phyloP scores from a whole-genome alignment of 2,329 filamentous ascomycete genomes.

The Calonectria fujianensis region DNA sequence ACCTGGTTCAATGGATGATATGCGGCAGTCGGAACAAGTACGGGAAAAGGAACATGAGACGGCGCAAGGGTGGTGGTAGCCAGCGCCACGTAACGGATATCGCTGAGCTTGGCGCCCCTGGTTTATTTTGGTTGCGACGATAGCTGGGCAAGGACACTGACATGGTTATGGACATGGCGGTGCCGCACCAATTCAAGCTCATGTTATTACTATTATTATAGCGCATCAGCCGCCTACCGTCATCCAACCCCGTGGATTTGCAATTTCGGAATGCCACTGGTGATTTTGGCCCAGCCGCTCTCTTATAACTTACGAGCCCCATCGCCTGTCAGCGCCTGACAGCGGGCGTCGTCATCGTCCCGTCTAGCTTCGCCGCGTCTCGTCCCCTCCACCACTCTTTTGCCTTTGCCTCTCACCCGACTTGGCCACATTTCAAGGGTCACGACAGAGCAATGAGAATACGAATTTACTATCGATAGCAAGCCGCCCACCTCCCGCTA shows the following conservation, averaged over 20 bases:
- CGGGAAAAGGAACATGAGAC: constrained; percentile 33
- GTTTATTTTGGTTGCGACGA: constrained; percentile 30
- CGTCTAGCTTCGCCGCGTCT: constrained; percentile 7
- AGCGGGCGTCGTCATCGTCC: constrained; percentile 35
- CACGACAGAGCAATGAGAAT: constrained; percentile 49
- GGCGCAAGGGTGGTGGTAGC: constrained; percentile 6
- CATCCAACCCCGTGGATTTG: constrained; percentile 8
- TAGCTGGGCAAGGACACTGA: constrained; percentile 9
- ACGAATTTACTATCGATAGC: constrained; percentile 36
- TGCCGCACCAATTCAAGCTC: constrained; percentile 27
- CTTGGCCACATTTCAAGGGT: constrained; percentile 41
- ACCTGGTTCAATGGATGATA: not conserved
- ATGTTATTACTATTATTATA: constrained; percentile 9
- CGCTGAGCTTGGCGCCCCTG: constrained; percentile 22
- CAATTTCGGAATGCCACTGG: not conserved
- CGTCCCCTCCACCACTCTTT: constrained; percentile 20
- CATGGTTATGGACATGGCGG: constrained; percentile 20
- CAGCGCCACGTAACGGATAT: constrained; percentile 29
- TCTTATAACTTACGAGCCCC: constrained; percentile 14
- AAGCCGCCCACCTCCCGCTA: constrained; percentile 4
- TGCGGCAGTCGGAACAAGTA: constrained; percentile 33
- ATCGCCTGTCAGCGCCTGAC: constrained; percentile 27
- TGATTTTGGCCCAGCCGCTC: not conserved
- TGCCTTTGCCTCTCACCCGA: not conserved
- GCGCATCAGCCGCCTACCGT: not conserved